Evolutionary conservation across 768 basidiomycete species (phyloP).

Genomic region (Agrocybe pediades): DNA sequence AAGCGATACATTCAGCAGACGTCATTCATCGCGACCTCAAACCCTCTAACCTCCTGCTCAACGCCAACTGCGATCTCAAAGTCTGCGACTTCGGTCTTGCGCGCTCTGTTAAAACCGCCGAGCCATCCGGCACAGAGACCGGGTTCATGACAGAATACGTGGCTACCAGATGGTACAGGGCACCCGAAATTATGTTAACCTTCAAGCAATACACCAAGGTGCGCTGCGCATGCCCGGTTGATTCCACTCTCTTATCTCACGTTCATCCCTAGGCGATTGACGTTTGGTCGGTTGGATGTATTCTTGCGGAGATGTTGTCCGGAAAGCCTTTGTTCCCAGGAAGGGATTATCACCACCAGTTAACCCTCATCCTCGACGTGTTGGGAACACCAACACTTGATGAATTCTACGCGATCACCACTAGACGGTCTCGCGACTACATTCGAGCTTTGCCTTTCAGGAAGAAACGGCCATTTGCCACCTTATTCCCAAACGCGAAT

Average conservation of each 20-base stretch:
- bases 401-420: conserved; percentile 97
- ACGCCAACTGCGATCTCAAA: conserved; percentile 96
- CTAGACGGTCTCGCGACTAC: conserved; percentile 90
- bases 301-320: conserved; percentile 95
- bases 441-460: conserved; percentile 94
- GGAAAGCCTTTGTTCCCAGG: conserved; percentile 97
- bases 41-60: conserved; percentile 95
- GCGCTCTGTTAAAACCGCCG: conserved; percentile 84
- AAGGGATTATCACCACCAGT: conserved; percentile 94
- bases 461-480: conserved; percentile 79
- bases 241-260: conserved; percentile 7
- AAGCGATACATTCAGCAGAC: conserved; percentile 94
- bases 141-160: conserved; percentile 98
- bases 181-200: conserved; percentile 99
- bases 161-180: conserved; percentile 98
- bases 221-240: conserved; percentile 10
- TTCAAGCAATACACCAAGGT: conserved; percentile 98
- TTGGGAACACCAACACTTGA: conserved; percentile 97
- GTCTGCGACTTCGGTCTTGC: conserved; percentile 96
- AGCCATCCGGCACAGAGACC: conserved; percentile 80
- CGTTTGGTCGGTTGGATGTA: conserved; percentile 86
- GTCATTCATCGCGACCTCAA: conserved; percentile 97
- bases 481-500: conserved; percentile 90
- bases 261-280: conserved; percentile 69
- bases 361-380: conserved; percentile 93